Evolutionary conservation across 1,139 yeast genomes (phyloP).

Genomic region (Pichia cactophila): DNA sequence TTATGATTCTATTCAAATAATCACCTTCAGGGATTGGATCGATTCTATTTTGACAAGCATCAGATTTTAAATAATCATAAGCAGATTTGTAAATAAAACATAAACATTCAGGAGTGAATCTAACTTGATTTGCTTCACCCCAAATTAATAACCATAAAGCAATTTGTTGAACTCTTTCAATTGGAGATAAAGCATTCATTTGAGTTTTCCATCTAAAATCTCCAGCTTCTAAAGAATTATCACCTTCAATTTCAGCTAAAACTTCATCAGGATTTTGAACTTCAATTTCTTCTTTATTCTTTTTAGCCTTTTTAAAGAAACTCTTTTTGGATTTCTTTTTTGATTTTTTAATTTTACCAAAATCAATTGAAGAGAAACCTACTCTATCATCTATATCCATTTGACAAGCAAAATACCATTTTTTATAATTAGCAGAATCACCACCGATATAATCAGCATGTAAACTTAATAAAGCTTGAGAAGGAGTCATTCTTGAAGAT

Average conservation of each 20-base stretch:
- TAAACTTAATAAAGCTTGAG: constrained; percentile 57
- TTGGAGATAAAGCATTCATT: constrained; percentile 48
- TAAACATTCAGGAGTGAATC: constrained; percentile 77
- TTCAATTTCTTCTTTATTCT: constrained; percentile 46
- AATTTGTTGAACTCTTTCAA: constrained; percentile 57
- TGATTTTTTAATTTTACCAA: constrained; percentile 41
- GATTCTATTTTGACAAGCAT: constrained; percentile 81
- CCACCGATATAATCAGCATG: constrained; percentile 80
- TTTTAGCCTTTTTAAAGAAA: constrained; percentile 21
- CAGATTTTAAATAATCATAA: constrained; percentile 65
- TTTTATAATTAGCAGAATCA: constrained; percentile 52
- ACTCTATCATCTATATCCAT: constrained; percentile 46
- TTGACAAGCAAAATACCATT: constrained; percentile 68
- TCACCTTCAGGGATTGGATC: constrained; percentile 97
- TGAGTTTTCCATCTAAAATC: constrained; percentile 56
- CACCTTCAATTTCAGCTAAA: constrained; percentile 52
- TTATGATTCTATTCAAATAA: constrained; percentile 81
- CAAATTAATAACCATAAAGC: constrained; percentile 69
- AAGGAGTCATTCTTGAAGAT: constrained; percentile 66
- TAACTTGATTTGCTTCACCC: constrained; percentile 83
- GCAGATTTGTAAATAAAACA: constrained; percentile 81
- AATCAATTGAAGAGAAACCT: constrained; percentile 41
- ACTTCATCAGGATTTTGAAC: constrained; percentile 31
- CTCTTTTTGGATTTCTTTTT: constrained; percentile 29
- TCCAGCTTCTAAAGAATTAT: constrained; percentile 44